Conservation (phyloP, 768 basidiomycete species). For the Flagelloscypha sp. region DNA sequence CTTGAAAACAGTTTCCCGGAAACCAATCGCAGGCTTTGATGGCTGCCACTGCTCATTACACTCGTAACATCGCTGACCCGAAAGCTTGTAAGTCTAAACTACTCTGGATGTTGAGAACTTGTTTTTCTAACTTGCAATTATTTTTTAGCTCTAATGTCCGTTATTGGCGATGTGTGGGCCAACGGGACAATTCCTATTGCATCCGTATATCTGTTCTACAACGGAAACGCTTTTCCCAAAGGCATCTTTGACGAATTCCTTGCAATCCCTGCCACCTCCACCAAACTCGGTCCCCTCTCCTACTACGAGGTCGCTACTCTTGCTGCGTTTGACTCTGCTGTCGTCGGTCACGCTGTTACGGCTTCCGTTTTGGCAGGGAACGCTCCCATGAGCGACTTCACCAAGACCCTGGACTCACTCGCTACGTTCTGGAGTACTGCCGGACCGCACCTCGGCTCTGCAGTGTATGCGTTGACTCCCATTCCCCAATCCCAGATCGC, state of each 20-base stretch:
- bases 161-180: slow-evolving; percentile 16
- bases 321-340: slow-evolving; percentile 21
- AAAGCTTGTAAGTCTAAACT: slow-evolving; percentile 28
- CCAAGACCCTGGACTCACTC: slow-evolving; percentile 14
- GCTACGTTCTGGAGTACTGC: no score
- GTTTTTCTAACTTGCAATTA: background rate
- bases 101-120: no score
- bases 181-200: slow-evolving; percentile 18
- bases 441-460: no score
- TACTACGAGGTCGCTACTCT: slow-evolving; percentile 28
- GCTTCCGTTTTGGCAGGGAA: no score
- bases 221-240: slow-evolving; percentile 24
- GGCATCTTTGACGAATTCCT: slow-evolving; percentile 31
- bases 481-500: slow-evolving; percentile 27
- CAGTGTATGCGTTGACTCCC: slow-evolving; percentile 30
- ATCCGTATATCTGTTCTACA: slow-evolving; percentile 26
- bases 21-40: slow-evolving; percentile 29
- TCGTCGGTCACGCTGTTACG: slow-evolving; percentile 28
- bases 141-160: slow-evolving; percentile 20
- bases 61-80: slow-evolving; percentile 27
- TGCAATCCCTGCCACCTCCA: slow-evolving; percentile 22
- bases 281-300: slow-evolving; percentile 22
- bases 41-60: slow-evolving; percentile 27
- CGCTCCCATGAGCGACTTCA: no score
- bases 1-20: slow-evolving; percentile 28